Conservation (phyloP, 2,329 filamentous ascomycete species). For the Ophiosphaerella korrae region DNA sequence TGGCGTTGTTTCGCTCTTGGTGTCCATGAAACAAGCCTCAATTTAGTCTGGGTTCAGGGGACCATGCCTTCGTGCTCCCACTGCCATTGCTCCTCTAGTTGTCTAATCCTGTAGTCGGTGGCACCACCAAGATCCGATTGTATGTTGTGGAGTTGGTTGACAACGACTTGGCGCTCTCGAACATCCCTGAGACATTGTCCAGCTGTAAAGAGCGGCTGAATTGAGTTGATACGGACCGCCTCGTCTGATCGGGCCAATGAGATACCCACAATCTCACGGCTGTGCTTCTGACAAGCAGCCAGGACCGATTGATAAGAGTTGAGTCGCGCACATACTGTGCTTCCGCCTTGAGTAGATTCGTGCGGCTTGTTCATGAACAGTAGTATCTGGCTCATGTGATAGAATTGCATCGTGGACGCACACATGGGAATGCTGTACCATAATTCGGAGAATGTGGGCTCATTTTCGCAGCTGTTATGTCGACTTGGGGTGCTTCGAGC, state of each 20-base stretch:
- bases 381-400: constrained; percentile 68
- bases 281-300: constrained; percentile 61
- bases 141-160: constrained; percentile 62
- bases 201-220: constrained; percentile 66
- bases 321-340: constrained; percentile 60
- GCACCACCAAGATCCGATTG: constrained; percentile 69
- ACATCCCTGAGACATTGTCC: constrained; percentile 64
- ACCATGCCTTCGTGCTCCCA: constrained; percentile 33
- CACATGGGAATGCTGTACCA: constrained; percentile 70
- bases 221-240: constrained; percentile 62
- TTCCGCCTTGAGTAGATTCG: constrained; percentile 58
- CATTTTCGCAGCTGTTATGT: constrained; percentile 32
- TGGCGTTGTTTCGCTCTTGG: not conserved
- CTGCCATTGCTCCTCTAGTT: constrained; percentile 57
- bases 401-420: constrained; percentile 68
- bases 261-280: constrained; percentile 66
- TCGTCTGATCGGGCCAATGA: constrained; percentile 61
- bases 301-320: constrained; percentile 63
- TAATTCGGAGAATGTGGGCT: constrained; percentile 58
- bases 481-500: constrained; percentile 47
- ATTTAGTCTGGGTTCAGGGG: constrained; percentile 14
- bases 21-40: constrained; percentile 1
- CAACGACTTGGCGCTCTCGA: constrained; percentile 59
- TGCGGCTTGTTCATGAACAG: constrained; percentile 65
- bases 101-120: constrained; percentile 64